These are phyloP conservation scores for Apophysomyces elegans DNA, from an alignment of 371 early-diverging fungal species.

Conservation along the genomic window DNA sequence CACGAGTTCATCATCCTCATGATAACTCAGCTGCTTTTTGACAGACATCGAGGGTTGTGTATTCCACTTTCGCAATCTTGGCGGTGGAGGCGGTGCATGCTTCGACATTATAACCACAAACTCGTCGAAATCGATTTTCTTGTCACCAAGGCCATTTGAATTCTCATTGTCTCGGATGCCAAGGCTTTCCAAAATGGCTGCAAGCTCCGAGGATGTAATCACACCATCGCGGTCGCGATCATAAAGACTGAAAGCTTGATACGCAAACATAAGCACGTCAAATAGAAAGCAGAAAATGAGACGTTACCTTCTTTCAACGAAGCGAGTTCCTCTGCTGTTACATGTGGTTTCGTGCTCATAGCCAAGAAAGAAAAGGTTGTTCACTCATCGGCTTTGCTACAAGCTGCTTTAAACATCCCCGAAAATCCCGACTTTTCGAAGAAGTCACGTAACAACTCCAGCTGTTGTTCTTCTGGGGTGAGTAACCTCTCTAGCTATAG, in stretches of 20 bases:
- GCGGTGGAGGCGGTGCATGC: conserved; percentile 46
- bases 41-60: conserved; percentile 16
- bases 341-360: background rate
- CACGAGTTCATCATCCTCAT: conserved; percentile 62
- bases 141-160: conserved; percentile 45
- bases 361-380: background rate
- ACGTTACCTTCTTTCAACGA: conserved; percentile 13
- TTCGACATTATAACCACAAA: conserved; percentile 68
- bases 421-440: no score
- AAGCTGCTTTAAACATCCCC: no score
- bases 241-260: conserved; percentile 63
- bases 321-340: conserved; percentile 17
- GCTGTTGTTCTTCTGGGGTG: no score
- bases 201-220: conserved; percentile 60
- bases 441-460: no score
- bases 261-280: conserved; percentile 22
- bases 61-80: conserved; percentile 21
- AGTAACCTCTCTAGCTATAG: no score
- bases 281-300: background rate
- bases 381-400: no score
- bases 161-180: conserved; percentile 59
- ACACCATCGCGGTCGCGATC: conserved; percentile 64
- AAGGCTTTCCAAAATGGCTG: conserved; percentile 69
- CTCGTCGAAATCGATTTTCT: conserved; percentile 63
- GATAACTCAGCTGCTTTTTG: conserved; percentile 24